phyloP scores from a whole-genome alignment of 23 red algal species.

The Cyanidiococcus yangmingshanensis region DNA sequence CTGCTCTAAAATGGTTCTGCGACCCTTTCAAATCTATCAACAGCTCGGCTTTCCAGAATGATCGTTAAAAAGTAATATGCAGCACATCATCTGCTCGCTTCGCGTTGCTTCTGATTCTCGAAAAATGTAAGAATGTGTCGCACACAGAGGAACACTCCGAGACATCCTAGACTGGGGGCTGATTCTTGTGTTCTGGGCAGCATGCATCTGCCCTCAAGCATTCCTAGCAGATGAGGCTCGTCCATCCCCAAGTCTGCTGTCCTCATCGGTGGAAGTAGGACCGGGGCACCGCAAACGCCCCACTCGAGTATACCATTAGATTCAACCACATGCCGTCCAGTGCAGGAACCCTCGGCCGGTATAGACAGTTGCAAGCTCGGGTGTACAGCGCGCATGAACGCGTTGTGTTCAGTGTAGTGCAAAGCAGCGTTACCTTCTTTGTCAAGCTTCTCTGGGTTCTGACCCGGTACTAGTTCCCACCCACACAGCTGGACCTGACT shows the following conservation, averaged over 20 bases:
- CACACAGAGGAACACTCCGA: neutral
- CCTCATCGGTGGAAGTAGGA: neutral
- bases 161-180: neutral
- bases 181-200: neutral
- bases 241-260: neutral
- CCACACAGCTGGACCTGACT: neutral
- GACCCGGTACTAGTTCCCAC: neutral
- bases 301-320: neutral
- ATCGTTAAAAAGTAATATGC: no score
- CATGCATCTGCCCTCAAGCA: neutral
- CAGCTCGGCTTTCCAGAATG: no score
- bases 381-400: neutral
- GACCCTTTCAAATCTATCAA: no score
- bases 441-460: neutral
- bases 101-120: no score
- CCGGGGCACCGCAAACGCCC: neutral
- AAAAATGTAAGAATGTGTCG: neutral
- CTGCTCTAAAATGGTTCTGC: no score
- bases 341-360: neutral
- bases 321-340: neutral
- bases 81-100: no score
- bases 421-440: neutral
- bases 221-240: neutral
- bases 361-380: neutral
- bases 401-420: neutral